These are phyloP conservation scores for Backusella australiensis DNA, from an alignment of 192 early-diverging fungal species.

Conservation along the genomic window DNA sequence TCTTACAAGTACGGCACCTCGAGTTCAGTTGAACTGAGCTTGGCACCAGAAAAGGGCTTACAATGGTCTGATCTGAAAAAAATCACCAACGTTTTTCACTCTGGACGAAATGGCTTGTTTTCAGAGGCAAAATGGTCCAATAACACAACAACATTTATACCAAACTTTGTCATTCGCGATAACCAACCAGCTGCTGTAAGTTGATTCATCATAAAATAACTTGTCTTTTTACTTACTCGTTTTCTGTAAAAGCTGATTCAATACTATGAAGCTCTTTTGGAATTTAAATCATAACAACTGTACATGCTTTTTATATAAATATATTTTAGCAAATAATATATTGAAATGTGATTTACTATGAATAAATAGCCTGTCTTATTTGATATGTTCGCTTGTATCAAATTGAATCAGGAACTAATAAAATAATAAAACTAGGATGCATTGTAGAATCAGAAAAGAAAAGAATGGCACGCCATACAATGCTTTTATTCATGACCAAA, in stretches of 20 bases:
- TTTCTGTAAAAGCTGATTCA: background rate
- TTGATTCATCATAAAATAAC: background rate
- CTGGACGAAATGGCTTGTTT: background rate
- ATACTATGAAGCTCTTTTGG: background rate
- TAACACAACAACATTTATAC: background rate
- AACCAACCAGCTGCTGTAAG: background rate
- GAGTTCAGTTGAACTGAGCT: background rate
- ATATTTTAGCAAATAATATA: background rate
- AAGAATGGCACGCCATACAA: too few species aligned
- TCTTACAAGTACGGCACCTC: background rate
- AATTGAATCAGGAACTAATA: too few species aligned
- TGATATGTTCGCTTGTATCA: too few species aligned
- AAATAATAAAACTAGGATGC: too few species aligned
- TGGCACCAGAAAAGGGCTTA: background rate
- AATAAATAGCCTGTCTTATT: background rate
- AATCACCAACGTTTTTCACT: background rate
- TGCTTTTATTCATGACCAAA: too few species aligned
- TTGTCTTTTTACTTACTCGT: background rate
- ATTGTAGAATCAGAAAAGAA: too few species aligned
- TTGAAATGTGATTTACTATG: background rate
- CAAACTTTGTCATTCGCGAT: background rate
- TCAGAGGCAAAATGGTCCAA: background rate
- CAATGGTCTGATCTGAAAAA: background rate
- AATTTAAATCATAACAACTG: background rate
- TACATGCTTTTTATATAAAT: background rate